phyloP scores from a whole-genome alignment of 1,284 basidiomycete genomes.

The Xerocomus nothofagi region DNA sequence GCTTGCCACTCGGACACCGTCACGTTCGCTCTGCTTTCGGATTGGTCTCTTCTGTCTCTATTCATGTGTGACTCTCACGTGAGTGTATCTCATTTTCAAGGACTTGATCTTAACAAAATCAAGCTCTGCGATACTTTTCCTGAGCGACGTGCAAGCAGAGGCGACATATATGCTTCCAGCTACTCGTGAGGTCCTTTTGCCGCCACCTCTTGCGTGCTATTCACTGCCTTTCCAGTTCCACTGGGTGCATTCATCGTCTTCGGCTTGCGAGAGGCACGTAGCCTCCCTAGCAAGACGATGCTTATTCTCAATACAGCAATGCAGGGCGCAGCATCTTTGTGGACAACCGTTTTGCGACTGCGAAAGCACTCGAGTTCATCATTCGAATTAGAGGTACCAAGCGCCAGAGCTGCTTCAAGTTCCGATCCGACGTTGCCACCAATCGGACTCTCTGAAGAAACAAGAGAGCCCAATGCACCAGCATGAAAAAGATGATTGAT shows the following conservation, averaged over 20 bases:
- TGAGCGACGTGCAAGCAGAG: conserved; percentile 33
- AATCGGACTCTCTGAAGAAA: conserved; percentile 6
- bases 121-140: conserved; percentile 45
- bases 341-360: conserved; percentile 11
- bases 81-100: conserved; percentile 17
- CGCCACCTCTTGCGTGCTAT: neutral
- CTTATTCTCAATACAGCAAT: conserved; percentile 1
- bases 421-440: conserved; percentile 9
- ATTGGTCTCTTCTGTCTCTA: conserved; percentile 46
- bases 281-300: neutral
- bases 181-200: conserved; percentile 39
- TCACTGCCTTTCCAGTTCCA: conserved; percentile 38
- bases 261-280: conserved; percentile 45
- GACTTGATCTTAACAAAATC: conserved; percentile 5
- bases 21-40: conserved; percentile 38
- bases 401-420: conserved; percentile 22
- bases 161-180: conserved; percentile 54
- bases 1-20: conserved; percentile 38
- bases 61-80: conserved; percentile 44
- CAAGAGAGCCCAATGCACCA: neutral
- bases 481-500: conserved; percentile 12
- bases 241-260: conserved; percentile 46
- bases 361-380: conserved; percentile 11
- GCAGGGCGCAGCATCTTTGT: conserved; percentile 23
- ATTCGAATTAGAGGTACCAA: conserved; percentile 22